A percentile compares a stretch with the other conserved stretches of the same genome.
These are phyloP conservation scores for Chaetoscypha palmicola DNA, from an alignment of 2,329 filamentous ascomycete genomes.

Conservation along the genomic window DNA sequence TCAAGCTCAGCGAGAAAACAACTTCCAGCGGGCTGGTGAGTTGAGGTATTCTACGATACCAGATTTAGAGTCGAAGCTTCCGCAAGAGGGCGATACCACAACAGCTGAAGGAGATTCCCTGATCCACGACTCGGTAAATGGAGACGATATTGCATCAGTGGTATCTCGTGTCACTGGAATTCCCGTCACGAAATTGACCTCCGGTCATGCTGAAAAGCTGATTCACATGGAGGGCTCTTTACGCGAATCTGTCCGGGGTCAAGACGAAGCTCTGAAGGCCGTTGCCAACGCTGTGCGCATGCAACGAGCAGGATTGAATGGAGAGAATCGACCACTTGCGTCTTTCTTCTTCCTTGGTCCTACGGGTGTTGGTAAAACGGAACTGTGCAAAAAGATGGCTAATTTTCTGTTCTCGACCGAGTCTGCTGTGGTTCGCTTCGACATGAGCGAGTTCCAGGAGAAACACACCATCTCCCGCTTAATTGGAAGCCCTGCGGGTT, in stretches of 20 bases:
- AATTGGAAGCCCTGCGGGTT: slow-evolving; percentile 85
- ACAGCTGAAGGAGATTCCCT: slow-evolving; percentile 42
- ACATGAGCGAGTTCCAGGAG: slow-evolving; percentile 97
- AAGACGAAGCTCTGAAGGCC: slow-evolving; percentile 86
- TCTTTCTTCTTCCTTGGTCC: slow-evolving; percentile 98
- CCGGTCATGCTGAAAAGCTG: slow-evolving; percentile 88
- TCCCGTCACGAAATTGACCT: slow-evolving; percentile 84
- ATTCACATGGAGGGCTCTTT: slow-evolving; percentile 93
- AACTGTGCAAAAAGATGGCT: slow-evolving; percentile 93
- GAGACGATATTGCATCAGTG: slow-evolving; percentile 88
- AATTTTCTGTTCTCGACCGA: slow-evolving; percentile 90
- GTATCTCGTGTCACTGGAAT: slow-evolving; percentile 90
- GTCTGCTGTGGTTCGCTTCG: slow-evolving; percentile 83
- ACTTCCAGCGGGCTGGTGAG: slow-evolving; percentile 87
- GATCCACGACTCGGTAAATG: slow-evolving; percentile 89
- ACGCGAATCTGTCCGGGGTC: slow-evolving; percentile 75
- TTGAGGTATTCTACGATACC: slow-evolving; percentile 85
- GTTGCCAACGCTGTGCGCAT: slow-evolving; percentile 90
- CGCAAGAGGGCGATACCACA: slow-evolving; percentile 55
- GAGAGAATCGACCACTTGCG: slow-evolving; percentile 83
- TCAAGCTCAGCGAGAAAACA: slow-evolving; percentile 75
- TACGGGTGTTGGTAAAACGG: slow-evolving; percentile 94
- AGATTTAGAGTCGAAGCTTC: slow-evolving; percentile 68
- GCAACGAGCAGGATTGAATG: slow-evolving; percentile 85
- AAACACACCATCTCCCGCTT: slow-evolving; percentile 92